Evolutionary conservation across 805 yeast species (phyloP), one percentile per base, ranked within the genome.

Genomic region (Vanderwaltozyma yarrowii): DNA sequence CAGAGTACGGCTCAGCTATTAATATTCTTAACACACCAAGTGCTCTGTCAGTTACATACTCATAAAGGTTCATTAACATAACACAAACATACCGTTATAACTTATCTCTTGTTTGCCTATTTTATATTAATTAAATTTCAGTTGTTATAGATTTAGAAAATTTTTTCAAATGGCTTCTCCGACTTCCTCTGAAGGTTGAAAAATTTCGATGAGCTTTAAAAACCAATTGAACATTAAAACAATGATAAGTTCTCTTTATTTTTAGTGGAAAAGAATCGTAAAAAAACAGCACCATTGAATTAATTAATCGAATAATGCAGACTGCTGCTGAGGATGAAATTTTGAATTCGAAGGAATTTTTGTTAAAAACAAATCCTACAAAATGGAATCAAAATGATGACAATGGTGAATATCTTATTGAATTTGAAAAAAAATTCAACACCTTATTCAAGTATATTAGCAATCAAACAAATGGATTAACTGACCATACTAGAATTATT

Each of bases 401-500:
- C n/a, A 32, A 31, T 12, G 32, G 27, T 15, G 40, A 40, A 8
- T 14, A 38, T 12, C 24, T 42, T 11, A 16, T 31, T 4, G 14
- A 36, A 14, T 42, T 39, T 31, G 20, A 25, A 3, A 25, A 30
- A 3, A 23, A 33, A 10, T 43, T 40, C 27, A 24, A 25, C 7
- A 14, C 30, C 10, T 21, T 45, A 21, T 41, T 41, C n/a, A 18
- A 23, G 5, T 32, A 32, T 9, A 37, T 46, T 20, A 21, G 23
- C 17, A 29, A 36, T 18, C 35, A 41, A 17, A 41, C 43, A 1
- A 39, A 33, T 9, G 41, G 45, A 13, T 17, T 44, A 3, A 18
- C 42, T 23, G 51, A 46, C 32, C 17, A 36, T 6, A 14, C 26
- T 5, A 50, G 60, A 35, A 64, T 75, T 0, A 16, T 65, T 0